Evolutionary conservation across 139 green algal genomes (phyloP).

Genomic region (Asterochloris erici): DNA sequence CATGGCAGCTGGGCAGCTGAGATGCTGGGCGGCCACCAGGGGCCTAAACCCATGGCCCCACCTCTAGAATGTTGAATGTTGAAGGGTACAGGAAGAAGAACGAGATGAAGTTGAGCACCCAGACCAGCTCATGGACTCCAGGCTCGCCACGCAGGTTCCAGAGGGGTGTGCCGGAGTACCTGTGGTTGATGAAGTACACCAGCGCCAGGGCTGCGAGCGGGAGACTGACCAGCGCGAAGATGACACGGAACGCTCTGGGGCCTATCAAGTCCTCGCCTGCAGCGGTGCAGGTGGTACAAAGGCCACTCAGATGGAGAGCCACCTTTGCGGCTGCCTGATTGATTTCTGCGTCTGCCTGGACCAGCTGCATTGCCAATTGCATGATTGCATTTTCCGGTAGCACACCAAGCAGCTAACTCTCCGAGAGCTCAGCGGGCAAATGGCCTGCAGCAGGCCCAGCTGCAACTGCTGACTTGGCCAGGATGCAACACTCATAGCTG

Average conservation of each 20-base stretch:
- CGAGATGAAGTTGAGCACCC: conserved; percentile 89
- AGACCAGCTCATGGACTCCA: conserved; percentile 81
- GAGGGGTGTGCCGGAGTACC: conserved; percentile 74
- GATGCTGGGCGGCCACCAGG: too few species aligned
- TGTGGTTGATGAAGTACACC: conserved; percentile 98
- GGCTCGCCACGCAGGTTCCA: conserved; percentile 82
- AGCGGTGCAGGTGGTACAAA: neutral
- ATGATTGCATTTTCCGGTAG: neutral
- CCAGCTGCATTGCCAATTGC: neutral
- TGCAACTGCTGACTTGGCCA: neutral
- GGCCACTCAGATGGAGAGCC: too few species aligned
- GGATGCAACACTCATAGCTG: neutral
- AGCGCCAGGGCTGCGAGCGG: conserved; percentile 85
- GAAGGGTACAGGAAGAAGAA: conserved; percentile 99
- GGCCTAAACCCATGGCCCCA: conserved; percentile 1
- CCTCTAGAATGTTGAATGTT: conserved; percentile 98
- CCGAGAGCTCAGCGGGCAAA: neutral
- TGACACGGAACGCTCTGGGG: conserved; percentile 84
- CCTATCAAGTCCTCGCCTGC: conserved; percentile 86
- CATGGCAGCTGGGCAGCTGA: too few species aligned
- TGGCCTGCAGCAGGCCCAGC: neutral
- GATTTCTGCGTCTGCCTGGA: neutral
- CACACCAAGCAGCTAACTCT: neutral
- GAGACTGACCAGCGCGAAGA: conserved; percentile 86
- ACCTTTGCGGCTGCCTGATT: too few species aligned